Percentiles rank a stretch among this genome's conserved stretches.
phyloP scores from a whole-genome alignment of 106 monocot genomes.

The Allium cepa region DNA sequence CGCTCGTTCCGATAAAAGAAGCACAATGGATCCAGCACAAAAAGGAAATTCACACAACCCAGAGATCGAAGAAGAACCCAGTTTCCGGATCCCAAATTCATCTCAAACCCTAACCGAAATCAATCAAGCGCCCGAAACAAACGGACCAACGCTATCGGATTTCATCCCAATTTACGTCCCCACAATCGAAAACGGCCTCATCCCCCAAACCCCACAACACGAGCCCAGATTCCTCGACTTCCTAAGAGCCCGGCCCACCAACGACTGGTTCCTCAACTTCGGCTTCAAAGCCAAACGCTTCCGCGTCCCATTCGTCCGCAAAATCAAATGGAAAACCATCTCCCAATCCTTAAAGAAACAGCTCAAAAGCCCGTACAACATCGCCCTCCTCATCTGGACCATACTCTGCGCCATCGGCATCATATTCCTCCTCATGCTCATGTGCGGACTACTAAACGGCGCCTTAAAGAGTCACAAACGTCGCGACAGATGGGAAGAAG shows the following conservation, averaged over 20 bases:
- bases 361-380: conserved; percentile 3
- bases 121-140: conserved; percentile 6
- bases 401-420: conserved; percentile 13
- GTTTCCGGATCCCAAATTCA: background rate
- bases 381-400: conserved; percentile 17
- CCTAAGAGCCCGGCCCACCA: conserved; percentile 16
- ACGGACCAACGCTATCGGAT: conserved; percentile 9
- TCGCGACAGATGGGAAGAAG: conserved; percentile 7
- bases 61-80: conserved; percentile 3
- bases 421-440: conserved; percentile 9
- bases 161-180: conserved; percentile 19
- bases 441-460: conserved; percentile 8
- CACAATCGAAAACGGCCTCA: conserved; percentile 3
- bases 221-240: conserved; percentile 21
- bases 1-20: background rate
- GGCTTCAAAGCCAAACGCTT: conserved; percentile 11
- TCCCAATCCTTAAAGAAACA: conserved; percentile 8
- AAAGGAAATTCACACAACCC: background rate
- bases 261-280: conserved; percentile 20
- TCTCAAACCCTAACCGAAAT: background rate
- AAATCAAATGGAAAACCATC: conserved; percentile 11
- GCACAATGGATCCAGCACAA: background rate
- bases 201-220: background rate
- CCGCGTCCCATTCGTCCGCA: conserved; percentile 18
- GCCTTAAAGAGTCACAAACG: background rate